Percentiles rank a stretch among this genome's conserved stretches.
These are phyloP conservation scores for Flaveria floridana DNA, from an alignment of 140 eudicot species.

Conservation along the genomic window DNA sequence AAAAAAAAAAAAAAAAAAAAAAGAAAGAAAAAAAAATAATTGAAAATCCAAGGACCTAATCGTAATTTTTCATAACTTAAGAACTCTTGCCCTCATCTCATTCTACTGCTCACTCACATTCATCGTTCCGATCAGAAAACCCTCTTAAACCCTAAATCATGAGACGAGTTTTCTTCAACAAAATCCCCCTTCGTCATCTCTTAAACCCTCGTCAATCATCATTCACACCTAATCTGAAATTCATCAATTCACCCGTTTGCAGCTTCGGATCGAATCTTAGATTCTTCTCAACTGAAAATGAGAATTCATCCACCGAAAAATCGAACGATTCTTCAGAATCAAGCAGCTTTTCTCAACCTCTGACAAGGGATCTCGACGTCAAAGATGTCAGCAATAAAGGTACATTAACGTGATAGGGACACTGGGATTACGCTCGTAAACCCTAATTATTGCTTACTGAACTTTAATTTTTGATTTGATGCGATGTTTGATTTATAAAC, in stretches of 20 bases:
- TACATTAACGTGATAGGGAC: slow-evolving; percentile 13
- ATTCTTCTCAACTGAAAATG: slow-evolving; percentile 39
- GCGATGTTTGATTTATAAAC: no score
- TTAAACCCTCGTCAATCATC: slow-evolving; percentile 27
- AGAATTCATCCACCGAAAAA: slow-evolving; percentile 23
- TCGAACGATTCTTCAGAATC: slow-evolving; percentile 15
- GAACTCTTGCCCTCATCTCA: slow-evolving; percentile 21
- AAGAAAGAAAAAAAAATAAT: no score
- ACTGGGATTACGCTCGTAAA: not conserved
- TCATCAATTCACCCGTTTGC: not conserved
- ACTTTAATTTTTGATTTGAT: not conserved
- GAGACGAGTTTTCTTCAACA: slow-evolving; percentile 40
- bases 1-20: not conserved
- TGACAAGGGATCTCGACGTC: slow-evolving; percentile 29
- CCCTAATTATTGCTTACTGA: not conserved
- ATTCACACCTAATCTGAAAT: not conserved
- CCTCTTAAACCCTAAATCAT: slow-evolving; percentile 37
- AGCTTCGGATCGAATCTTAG: slow-evolving; percentile 22
- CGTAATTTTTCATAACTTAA: slow-evolving; percentile 8
- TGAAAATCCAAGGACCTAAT: slow-evolving; percentile 6
- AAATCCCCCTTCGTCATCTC: slow-evolving; percentile 24
- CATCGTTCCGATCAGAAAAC: slow-evolving; percentile 26
- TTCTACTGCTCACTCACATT: not conserved
- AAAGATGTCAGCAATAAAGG: slow-evolving; percentile 47
- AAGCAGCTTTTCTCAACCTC: slow-evolving; percentile 26